phyloP scores from a whole-genome alignment of 768 basidiomycete genomes.

The Phanerodontia chrysosporium region DNA sequence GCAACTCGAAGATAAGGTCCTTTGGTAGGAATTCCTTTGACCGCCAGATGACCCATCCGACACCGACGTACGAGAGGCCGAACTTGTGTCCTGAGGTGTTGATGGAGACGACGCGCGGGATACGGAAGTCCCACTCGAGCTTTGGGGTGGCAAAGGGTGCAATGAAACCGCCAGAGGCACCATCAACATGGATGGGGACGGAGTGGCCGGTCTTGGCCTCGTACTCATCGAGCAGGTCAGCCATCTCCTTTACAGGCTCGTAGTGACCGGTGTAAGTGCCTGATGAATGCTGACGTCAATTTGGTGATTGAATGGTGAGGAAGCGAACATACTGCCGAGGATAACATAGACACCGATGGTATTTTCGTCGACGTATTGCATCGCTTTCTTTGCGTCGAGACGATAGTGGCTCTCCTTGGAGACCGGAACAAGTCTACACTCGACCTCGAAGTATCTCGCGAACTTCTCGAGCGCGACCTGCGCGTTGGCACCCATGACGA shows the following conservation, averaged over 20 bases:
- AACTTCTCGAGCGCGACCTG: constrained; percentile 72
- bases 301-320: not conserved
- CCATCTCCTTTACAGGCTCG: constrained; percentile 85
- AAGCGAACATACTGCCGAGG: constrained; percentile 47
- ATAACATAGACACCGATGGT: constrained; percentile 67
- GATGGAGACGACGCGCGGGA: constrained; percentile 56
- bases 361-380: constrained; percentile 67
- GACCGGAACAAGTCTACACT: constrained; percentile 60
- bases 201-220: constrained; percentile 40
- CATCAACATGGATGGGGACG: constrained; percentile 45
- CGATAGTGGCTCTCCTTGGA: constrained; percentile 69
- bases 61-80: constrained; percentile 50
- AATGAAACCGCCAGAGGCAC: constrained; percentile 57
- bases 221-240: constrained; percentile 61
- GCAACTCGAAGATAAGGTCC: constrained; percentile 63
- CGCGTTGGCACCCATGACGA: constrained; percentile 64
- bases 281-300: not conserved
- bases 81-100: constrained; percentile 61
- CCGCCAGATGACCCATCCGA: constrained; percentile 67
- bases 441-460: constrained; percentile 65
- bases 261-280: constrained; percentile 51
- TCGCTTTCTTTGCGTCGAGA: constrained; percentile 63
- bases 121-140: constrained; percentile 54
- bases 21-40: constrained; percentile 54
- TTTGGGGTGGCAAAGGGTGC: constrained; percentile 58